Evolutionary conservation across 257 asterid genomes (phyloP), one percentile per base, ranked within the genome.

Genomic region (Solanum paucissectum): DNA sequence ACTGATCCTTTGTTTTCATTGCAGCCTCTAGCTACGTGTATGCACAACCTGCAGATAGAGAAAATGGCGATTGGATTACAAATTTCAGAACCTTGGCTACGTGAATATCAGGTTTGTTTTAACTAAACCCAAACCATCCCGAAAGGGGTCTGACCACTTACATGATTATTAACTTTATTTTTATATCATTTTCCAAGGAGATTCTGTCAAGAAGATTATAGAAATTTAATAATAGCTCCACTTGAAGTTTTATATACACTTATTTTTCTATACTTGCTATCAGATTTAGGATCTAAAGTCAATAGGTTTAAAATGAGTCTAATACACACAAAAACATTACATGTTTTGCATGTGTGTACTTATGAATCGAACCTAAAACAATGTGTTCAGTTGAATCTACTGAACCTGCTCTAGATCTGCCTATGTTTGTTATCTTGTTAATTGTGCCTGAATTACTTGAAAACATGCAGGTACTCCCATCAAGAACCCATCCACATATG

Each of bases 401-500:
- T 64, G 33, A 27, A 66, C 36, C 36, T 9, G 9, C 36, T 66
- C 73, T 66, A 66, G 9, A 66, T 66, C 73, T 66, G 73, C 76
- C 76, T 32, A 38, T 69, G n/a, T 33, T 69, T 32, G 20, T 52
- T 74, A 74, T 60, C 60, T 62, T 38, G 32, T 40, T 85, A n/a
- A 18, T 25, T n/a, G 20, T 25, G 58, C 29, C 13, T 5, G 86
- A 32, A 37, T 84, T 4, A 82, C 60, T 44, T 10, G 49, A 27
- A 83, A 71, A 64, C 23, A 37, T 86, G 87, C 93, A 95, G 98
- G 99, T 96, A 86, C 98, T 96, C 89, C 98, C 98, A 55, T 94
- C 94, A n/a, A 94, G 98, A 93, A 94, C 96, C 60, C 99, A 96
- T 89, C 98, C 98, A 40, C 98, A 93, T 68, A 96, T 96, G 98